Conservation (phyloP, 2,329 filamentous ascomycete species). For the Pseudocercospora eumusae region DNA sequence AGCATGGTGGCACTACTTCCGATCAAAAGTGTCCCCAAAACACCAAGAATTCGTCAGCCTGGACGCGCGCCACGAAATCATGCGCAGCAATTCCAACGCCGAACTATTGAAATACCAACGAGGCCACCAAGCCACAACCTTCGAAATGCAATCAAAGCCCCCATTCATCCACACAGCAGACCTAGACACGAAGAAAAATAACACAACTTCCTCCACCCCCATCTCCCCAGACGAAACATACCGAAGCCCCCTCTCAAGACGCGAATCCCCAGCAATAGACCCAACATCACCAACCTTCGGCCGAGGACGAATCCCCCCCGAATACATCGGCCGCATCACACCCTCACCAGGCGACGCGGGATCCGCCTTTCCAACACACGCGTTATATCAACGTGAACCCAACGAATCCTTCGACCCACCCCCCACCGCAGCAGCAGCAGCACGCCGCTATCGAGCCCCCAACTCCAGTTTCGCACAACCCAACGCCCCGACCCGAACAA, state of each 20-base stretch:
- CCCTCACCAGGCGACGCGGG: constrained; percentile 13
- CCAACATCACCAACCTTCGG: constrained; percentile 4
- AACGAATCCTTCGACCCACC: constrained; percentile 18
- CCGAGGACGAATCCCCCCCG: constrained; percentile 20
- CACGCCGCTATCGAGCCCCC: constrained; percentile 22
- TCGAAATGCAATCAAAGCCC: constrained; percentile 39
- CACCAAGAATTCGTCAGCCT: constrained; percentile 86
- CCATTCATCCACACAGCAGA: constrained; percentile 19
- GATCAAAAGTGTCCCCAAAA: constrained; percentile 47
- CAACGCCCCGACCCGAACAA: constrained; percentile 11
- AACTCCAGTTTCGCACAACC: constrained; percentile 23
- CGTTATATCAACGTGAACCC: no score
- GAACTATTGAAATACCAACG: constrained; percentile 30
- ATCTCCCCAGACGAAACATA: constrained; percentile 25
- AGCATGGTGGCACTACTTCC: constrained; percentile 73
- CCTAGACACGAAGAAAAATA: constrained; percentile 29
- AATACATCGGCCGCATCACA: constrained; percentile 25
- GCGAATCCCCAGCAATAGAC: constrained; percentile 13
- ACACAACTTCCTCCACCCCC: constrained; percentile 11
- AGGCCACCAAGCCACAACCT: constrained; percentile 36
- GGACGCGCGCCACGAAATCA: constrained; percentile 58
- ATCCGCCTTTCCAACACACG: no score
- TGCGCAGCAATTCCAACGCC: constrained; percentile 31
- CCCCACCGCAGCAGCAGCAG: no score
- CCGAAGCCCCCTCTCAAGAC: constrained; percentile 20